Conservation (phyloP, 2,329 filamentous ascomycete species). For the Aspergillus candidus region DNA sequence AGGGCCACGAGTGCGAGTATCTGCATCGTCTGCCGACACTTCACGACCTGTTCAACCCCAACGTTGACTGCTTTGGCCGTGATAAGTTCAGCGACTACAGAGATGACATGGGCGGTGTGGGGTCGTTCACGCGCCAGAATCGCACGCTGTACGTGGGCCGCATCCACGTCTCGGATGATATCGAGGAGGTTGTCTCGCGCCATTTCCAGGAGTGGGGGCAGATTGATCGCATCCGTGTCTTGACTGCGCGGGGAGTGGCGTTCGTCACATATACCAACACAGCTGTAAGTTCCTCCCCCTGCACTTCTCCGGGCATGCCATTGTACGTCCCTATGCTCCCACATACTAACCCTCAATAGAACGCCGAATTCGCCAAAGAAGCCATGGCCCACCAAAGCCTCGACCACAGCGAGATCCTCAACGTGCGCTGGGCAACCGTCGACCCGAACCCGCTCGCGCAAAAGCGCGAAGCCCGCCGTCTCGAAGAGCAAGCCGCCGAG, state of each 20-base stretch:
- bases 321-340: no score
- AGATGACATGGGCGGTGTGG: slow-evolving; percentile 97
- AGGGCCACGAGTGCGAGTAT: slow-evolving; percentile 89
- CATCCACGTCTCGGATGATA: slow-evolving; percentile 94
- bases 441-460: slow-evolving; percentile 95
- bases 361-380: slow-evolving; percentile 85
- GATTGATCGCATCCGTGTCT: slow-evolving; percentile 77
- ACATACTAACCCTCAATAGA: slow-evolving; percentile 28
- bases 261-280: slow-evolving; percentile 95
- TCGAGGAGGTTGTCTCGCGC: slow-evolving; percentile 88
- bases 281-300: slow-evolving; percentile 33
- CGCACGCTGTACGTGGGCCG: slow-evolving; percentile 87
- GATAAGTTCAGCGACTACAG: slow-evolving; percentile 91
- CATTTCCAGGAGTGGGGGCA: slow-evolving; percentile 98
- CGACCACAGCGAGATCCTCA: slow-evolving; percentile 86
- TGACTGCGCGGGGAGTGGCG: slow-evolving; percentile 83
- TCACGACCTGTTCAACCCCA: slow-evolving; percentile 86
- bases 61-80: slow-evolving; percentile 89
- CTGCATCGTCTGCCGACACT: slow-evolving; percentile 81
- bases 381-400: slow-evolving; percentile 93
- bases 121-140: slow-evolving; percentile 89
- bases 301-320: no score
- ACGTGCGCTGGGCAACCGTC: slow-evolving; percentile 93
- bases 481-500: slow-evolving; percentile 95
- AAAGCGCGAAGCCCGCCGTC: slow-evolving; percentile 76